Evolutionary conservation across 1,284 basidiomycete genomes (phyloP), one percentile per base, ranked within the genome.

Genomic region (Papiliotrema terrestris): DNA sequence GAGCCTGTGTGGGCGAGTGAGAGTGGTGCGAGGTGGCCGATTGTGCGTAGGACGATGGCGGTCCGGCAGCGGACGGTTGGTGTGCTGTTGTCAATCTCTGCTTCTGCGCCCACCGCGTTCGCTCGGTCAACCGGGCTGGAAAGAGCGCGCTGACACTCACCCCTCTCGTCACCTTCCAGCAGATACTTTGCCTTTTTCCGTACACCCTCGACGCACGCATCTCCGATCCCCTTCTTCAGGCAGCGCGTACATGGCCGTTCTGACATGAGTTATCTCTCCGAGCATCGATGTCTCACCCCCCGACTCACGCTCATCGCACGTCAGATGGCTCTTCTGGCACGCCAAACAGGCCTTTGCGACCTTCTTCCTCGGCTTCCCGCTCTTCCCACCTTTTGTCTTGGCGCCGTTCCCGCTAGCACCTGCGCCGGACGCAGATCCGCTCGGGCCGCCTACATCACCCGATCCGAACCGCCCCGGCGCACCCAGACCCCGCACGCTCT

Each of bases 141-240:
- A 32, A 32, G 29, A 32, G 6, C 5, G 29, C 11, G 6, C 29
- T 32, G 14, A 17, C 14, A 78, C 85, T 65, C 70, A 91, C 91
- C 86, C 55, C 92, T 84, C 73, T 96, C 92, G 45, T 90, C 88
- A 47, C 93, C 91, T 73, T 95, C 91, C 60, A 93, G 80, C 17
- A 96, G 83, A 75, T 98, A 98, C 74, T 98, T 98, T 23, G 95
- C 95, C 78, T 97, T 97, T 80, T 98, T 98, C 63, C 95, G 84
- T 62, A 91, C 88, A 0, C 95, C 95, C 71, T 98, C 95, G 38
- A 87, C 87, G 72, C 95, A 98, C 57, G 86, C 87, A 56, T 86
- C 84, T 6, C 86, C 87, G 66, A 95, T 86, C 17, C 92, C 92
- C 61, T 95, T 93, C 78, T 95, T 97, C 51, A 92, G 82, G 72